Evolutionary conservation across 1,139 yeast genomes (phyloP), one percentile per base, ranked within the genome.

Genomic region (Magnusiomyces sp.): DNA sequence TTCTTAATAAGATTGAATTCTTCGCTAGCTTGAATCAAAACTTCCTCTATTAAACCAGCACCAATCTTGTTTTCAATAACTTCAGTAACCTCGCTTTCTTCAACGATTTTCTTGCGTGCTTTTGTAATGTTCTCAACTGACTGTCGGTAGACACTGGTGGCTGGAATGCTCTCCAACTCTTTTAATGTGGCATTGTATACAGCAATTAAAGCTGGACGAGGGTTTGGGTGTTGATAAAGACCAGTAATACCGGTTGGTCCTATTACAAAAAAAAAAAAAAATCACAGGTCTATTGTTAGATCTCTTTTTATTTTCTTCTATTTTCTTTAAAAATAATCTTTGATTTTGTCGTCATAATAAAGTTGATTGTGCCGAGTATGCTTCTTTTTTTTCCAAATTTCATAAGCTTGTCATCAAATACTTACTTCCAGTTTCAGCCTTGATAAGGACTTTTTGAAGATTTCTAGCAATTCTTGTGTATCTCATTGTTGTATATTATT

Each of bases 1-100:
- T 81, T 77, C 60, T 78, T 71, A 49, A 87, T 83, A 65, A 88
- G 74, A 48, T 72, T 76, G 59, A 79, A 77, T 69, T 88, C 95
- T 54, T 86, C 95, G 58, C 82, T 79, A 14, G 95, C 95, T 70
- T 87, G 95, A 54, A 85, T 73, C 52, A 87, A 67, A 51, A 87
- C 70, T 71, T 87, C 95, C 70, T 87, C 95, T 57, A 87, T 82
- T 59, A 87, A 76, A 1, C 95, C 95, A 57, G 83, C 79, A 17
- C 95, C 95, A 57, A 87, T 83, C 65, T 80, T 71, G 56, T 72
- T 70, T 70, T 87, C 95, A 60, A 87, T 84, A 58, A 74, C 77
- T 62, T 78, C 85, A 45, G 76, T 71, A 53, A 81, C 78, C 58
- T 81, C 88, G 55, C 77, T 76, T 39, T 69, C 62, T 64, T 84